Conservation (phyloP, 23 red algal species). For the Gracilaria caudata region DNA sequence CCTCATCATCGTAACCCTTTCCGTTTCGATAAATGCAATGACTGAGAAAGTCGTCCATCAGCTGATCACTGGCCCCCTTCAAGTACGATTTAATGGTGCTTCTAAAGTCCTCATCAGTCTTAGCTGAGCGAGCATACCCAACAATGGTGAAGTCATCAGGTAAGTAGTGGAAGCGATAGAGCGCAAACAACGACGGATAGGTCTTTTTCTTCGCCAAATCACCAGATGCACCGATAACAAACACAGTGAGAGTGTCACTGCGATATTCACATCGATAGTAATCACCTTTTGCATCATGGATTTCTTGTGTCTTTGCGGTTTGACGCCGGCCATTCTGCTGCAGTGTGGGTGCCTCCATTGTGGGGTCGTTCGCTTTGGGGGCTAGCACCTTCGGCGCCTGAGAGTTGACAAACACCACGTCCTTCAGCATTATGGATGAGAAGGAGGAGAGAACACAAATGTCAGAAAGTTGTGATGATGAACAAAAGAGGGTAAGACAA, state of each 20-base stretch:
- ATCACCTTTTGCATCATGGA: slow-evolving; percentile 57
- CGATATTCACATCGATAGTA: slow-evolving; percentile 68
- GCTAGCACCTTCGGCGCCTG: background rate
- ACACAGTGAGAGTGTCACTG: slow-evolving; percentile 82
- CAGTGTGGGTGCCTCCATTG: background rate
- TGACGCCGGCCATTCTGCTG: slow-evolving; percentile 1
- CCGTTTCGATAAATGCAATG: slow-evolving; percentile 87
- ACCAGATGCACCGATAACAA: slow-evolving; percentile 95
- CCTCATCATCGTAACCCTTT: slow-evolving; percentile 67
- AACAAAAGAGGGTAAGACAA: background rate
- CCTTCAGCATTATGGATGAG: background rate
- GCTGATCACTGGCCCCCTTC: slow-evolving; percentile 28
- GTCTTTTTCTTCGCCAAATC: slow-evolving; percentile 99
- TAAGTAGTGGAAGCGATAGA: slow-evolving; percentile 81
- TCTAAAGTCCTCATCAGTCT: slow-evolving; percentile 73
- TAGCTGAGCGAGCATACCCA: slow-evolving; percentile 92
- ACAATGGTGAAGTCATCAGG: slow-evolving; percentile 81
- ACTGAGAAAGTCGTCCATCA: slow-evolving; percentile 79
- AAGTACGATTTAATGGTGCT: slow-evolving; percentile 61
- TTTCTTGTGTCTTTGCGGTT: background rate
- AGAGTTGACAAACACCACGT: slow-evolving; percentile 4
- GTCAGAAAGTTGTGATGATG: background rate
- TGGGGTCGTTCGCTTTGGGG: background rate
- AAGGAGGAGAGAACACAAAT: background rate
- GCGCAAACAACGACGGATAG: slow-evolving; percentile 82